These are phyloP conservation scores for Arabidopsis thaliana DNA, from an alignment of 345 rosid species.

Conservation along the genomic window DNA sequence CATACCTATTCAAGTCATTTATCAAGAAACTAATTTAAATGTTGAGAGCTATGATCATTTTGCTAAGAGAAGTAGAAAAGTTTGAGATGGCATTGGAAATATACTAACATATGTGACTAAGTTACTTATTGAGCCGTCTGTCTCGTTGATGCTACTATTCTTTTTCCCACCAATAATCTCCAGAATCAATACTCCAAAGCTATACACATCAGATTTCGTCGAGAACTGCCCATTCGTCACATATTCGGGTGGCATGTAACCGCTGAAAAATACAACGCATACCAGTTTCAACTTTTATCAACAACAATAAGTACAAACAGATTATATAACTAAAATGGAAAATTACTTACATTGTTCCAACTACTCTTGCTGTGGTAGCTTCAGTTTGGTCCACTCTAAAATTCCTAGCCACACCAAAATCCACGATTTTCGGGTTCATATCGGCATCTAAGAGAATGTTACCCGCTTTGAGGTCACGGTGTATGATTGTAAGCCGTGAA, in stretches of 20 bases:
- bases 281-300: neutral
- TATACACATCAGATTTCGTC: slow-evolving; percentile 32
- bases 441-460: slow-evolving; percentile 27
- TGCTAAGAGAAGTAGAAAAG: neutral
- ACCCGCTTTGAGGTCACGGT: slow-evolving; percentile 35
- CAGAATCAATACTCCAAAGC: slow-evolving; percentile 34
- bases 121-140: neutral
- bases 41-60: neutral
- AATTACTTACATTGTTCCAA: slow-evolving; percentile 30
- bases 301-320: neutral
- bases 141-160: slow-evolving; percentile 11
- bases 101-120: slow-evolving; percentile 19
- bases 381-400: slow-evolving; percentile 10
- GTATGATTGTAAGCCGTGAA: slow-evolving; percentile 31
- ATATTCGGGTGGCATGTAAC: slow-evolving; percentile 41
- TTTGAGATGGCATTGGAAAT: neutral
- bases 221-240: slow-evolving; percentile 21
- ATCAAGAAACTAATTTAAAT: neutral
- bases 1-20: neutral
- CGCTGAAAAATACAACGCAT: slow-evolving; percentile 4
- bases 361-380: neutral
- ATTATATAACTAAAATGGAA: neutral
- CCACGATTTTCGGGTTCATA: slow-evolving; percentile 32
- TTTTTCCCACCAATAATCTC: slow-evolving; percentile 27
- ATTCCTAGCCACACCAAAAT: slow-evolving; percentile 28